A percentile compares a stretch with the other conserved stretches of the same genome.
Evolutionary conservation across 192 early-diverging fungal genomes (phyloP).

Genomic region (Dissophora globulifera): DNA sequence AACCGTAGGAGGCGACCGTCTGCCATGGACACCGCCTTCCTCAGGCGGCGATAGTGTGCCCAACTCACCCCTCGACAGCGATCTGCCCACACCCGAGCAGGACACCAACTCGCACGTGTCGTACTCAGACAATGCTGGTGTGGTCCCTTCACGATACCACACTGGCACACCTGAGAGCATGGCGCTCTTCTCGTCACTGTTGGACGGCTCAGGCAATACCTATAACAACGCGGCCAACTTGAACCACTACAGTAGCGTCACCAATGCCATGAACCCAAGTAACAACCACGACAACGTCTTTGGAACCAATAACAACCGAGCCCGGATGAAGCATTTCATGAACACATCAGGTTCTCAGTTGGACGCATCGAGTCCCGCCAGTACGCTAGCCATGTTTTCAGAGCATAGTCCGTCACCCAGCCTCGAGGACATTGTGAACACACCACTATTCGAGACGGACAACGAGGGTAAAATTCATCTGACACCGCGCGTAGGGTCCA

Average conservation of each 20-base stretch:
- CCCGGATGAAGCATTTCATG: too few species aligned
- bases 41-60: constrained; percentile 46
- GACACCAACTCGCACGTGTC: constrained; percentile 8
- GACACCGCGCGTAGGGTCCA: neutral
- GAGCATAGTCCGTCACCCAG: constrained; percentile 27
- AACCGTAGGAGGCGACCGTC: constrained; percentile 14
- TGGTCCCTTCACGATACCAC: constrained; percentile 21
- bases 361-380: constrained; percentile 4
- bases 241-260: neutral
- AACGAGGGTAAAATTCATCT: constrained; percentile 5
- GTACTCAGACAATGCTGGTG: constrained; percentile 27
- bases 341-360: too few species aligned
- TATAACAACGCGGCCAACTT: neutral
- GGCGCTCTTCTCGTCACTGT: constrained; percentile 36
- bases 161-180: constrained; percentile 26
- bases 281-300: neutral
- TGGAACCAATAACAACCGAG: too few species aligned
- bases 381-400: constrained; percentile 14
- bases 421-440: constrained; percentile 33
- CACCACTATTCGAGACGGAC: constrained; percentile 28
- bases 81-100: constrained; percentile 38
- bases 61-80: constrained; percentile 37
- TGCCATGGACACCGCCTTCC: constrained; percentile 50
- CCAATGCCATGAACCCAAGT: neutral
- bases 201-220: constrained; percentile 45